These are phyloP conservation scores for Picea mariana DNA, from an alignment of 83 land plant species.

Conservation along the genomic window DNA sequence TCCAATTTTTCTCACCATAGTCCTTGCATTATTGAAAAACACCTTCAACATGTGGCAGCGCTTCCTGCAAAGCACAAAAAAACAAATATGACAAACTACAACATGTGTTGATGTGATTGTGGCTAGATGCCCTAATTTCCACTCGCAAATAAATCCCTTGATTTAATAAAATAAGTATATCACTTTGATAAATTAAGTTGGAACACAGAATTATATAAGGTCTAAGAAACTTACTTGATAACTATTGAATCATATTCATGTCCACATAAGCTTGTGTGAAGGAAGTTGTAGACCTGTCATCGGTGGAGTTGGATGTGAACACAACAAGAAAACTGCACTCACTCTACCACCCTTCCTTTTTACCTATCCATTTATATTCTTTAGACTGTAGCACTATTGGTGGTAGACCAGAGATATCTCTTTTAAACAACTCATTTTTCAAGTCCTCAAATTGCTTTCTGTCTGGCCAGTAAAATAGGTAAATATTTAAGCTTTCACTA, in stretches of 20 bases:
- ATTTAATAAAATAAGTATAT: background rate
- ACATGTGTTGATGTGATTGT: background rate
- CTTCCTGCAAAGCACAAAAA: too few relatives aligned
- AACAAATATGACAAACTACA: background rate
- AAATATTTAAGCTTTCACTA: too few relatives aligned
- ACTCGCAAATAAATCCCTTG: background rate
- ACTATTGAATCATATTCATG: background rate
- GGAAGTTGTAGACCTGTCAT: too few relatives aligned
- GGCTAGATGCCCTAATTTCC: background rate
- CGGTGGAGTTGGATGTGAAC: too few relatives aligned
- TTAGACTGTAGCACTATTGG: too few relatives aligned
- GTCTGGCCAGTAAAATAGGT: too few relatives aligned
- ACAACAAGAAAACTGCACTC: too few relatives aligned
- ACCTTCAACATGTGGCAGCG: background rate
- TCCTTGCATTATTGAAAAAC: constrained; percentile 8
- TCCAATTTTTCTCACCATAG: constrained; percentile 25
- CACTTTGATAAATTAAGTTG: background rate
- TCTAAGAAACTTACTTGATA: constrained; percentile 8
- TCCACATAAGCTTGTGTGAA: background rate
- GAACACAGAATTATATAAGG: background rate
- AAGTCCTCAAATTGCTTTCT: too few relatives aligned
- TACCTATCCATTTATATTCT: too few relatives aligned
- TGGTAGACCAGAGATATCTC: too few relatives aligned
- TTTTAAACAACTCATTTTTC: too few relatives aligned
- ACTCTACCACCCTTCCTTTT: too few relatives aligned